Conservation (phyloP, 2,329 filamentous ascomycete species). For the Dactylellina haptotyla region DNA sequence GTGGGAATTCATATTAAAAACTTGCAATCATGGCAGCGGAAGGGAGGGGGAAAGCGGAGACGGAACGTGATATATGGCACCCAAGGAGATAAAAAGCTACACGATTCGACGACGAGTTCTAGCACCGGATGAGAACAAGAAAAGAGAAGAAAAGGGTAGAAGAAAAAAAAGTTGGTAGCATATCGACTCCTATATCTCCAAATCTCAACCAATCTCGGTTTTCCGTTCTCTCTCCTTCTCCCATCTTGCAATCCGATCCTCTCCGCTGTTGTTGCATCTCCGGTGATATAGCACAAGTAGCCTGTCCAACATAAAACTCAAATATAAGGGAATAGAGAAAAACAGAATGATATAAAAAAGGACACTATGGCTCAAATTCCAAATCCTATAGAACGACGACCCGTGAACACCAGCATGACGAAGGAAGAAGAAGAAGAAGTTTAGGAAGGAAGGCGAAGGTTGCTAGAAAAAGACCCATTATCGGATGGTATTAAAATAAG, state of each 20-base stretch:
- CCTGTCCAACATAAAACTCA: conserved; percentile 24
- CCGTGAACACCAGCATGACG: conserved; percentile 52
- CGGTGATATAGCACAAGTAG: neutral
- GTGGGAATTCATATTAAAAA: neutral
- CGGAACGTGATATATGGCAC: neutral
- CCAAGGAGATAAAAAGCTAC: neutral
- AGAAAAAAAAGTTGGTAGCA: conserved; percentile 31
- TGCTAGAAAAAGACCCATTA: conserved; percentile 16
- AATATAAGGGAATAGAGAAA: neutral
- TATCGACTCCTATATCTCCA: conserved; percentile 48
- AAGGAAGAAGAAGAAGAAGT: conserved; percentile 36
- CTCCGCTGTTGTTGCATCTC: neutral
- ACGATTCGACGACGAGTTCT: neutral
- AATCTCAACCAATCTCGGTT: conserved; percentile 1
- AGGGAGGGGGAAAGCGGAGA: neutral
- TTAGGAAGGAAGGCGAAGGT: conserved; percentile 1
- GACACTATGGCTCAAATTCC: conserved; percentile 51
- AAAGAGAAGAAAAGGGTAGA: conserved; percentile 28
- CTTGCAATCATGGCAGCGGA: conserved; percentile 9
- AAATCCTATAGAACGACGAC: conserved; percentile 54
- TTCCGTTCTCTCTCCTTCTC: neutral
- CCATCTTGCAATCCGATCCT: neutral
- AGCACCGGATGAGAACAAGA: neutral
- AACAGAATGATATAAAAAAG: conserved; percentile 9
- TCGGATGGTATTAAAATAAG: conserved; percentile 45